Evolutionary conservation across 805 yeast genomes (phyloP).

Genomic region (Hanseniaspora meyeri): DNA sequence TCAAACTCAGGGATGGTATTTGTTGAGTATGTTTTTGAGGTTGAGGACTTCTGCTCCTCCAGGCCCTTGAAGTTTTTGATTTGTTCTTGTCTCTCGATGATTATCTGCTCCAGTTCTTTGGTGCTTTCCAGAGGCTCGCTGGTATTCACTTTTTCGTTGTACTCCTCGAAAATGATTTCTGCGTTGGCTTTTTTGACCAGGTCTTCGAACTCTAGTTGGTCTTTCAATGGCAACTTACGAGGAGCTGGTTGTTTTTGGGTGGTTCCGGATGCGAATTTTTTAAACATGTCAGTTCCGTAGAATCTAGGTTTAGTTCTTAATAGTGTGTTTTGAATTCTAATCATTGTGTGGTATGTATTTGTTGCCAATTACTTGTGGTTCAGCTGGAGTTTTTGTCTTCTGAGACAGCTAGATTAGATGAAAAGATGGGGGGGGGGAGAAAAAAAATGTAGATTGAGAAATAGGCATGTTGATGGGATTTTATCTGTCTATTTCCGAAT

Average conservation of each 20-base stretch:
- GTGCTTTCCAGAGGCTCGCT: slow-evolving; percentile 24
- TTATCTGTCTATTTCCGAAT: too few relatives aligned
- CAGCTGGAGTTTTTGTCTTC: too few relatives aligned
- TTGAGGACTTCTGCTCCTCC: slow-evolving; percentile 18
- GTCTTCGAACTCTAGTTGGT: slow-evolving; percentile 11
- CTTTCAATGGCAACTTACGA: slow-evolving; percentile 21
- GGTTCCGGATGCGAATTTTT: slow-evolving; percentile 6
- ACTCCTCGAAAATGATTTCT: slow-evolving; percentile 6
- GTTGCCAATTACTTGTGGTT: too few relatives aligned
- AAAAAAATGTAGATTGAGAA: too few relatives aligned
- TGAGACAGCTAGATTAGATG: too few relatives aligned
- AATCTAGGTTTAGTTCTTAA: not conserved
- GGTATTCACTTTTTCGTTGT: not conserved
- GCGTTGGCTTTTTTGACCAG: slow-evolving; percentile 7
- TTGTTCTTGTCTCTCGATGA: slow-evolving; percentile 64
- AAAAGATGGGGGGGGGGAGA: too few relatives aligned
- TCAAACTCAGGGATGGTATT: slow-evolving; percentile 88
- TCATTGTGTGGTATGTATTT: not conserved
- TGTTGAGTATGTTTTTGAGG: slow-evolving; percentile 26
- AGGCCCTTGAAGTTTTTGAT: slow-evolving; percentile 59
- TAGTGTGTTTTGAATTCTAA: not conserved
- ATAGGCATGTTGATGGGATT: too few relatives aligned
- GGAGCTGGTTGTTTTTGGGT: slow-evolving; percentile 23
- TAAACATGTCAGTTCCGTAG: slow-evolving; percentile 10
- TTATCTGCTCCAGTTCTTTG: slow-evolving; percentile 73